These are phyloP conservation scores for Penicillium sp. DNA, from an alignment of 2,329 filamentous ascomycete species.

Conservation along the genomic window DNA sequence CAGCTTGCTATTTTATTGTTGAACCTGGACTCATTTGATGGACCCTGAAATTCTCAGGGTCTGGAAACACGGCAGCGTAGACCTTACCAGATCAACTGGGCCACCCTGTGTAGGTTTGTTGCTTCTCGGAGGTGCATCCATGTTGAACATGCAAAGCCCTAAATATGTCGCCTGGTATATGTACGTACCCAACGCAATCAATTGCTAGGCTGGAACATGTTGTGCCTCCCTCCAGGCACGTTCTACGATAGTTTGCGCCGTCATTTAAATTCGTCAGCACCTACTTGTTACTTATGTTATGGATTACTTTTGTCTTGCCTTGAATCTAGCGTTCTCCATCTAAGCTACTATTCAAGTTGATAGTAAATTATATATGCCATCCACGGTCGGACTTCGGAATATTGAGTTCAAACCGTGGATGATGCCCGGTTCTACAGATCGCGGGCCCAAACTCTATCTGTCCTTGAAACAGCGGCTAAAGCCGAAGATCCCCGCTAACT, in stretches of 20 bases:
- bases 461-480: background rate
- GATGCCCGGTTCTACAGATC: too few relatives aligned
- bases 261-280: background rate
- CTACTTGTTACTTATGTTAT: background rate
- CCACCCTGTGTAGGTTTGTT: too few relatives aligned
- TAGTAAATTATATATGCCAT: background rate
- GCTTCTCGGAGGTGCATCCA: too few relatives aligned
- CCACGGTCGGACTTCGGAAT: background rate
- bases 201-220: too few relatives aligned
- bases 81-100: background rate
- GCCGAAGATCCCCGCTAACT: background rate
- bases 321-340: background rate
- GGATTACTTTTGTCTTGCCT: background rate
- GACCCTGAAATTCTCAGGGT: background rate
- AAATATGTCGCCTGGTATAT: too few relatives aligned
- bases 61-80: background rate
- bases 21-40: background rate
- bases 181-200: too few relatives aligned
- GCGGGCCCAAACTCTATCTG: background rate
- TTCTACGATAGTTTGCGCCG: background rate
- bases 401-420: too few relatives aligned
- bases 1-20: background rate
- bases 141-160: too few relatives aligned
- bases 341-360: background rate
- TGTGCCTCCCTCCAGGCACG: too few relatives aligned